Percentiles rank a stretch among this genome's conserved stretches.
Conservation (phyloP, 192 early-diverging fungal genomes). For the Lobosporangium transversale region DNA sequence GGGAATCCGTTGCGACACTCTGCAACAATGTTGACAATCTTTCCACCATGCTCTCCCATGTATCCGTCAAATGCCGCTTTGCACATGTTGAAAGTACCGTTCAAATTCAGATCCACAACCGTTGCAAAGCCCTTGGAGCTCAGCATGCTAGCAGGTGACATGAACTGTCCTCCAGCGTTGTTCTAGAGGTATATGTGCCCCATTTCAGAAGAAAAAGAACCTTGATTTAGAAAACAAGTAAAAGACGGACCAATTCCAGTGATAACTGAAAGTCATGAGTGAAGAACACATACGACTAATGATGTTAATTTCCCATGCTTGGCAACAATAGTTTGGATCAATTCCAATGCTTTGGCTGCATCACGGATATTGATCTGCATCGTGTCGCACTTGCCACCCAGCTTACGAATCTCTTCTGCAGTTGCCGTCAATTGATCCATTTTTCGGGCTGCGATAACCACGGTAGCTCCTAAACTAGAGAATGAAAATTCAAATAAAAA, state of each 20-base stretch:
- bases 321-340: slow-evolving; percentile 45
- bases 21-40: slow-evolving; percentile 61
- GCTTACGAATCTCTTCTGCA: slow-evolving; percentile 49
- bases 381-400: slow-evolving; percentile 45
- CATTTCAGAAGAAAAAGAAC: too few relatives aligned
- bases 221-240: too few relatives aligned
- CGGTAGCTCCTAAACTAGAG: slow-evolving; percentile 56
- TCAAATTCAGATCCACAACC: slow-evolving; percentile 63
- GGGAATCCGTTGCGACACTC: slow-evolving; percentile 58
- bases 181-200: slow-evolving; percentile 21
- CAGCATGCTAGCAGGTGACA: slow-evolving; percentile 49
- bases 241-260: too few relatives aligned
- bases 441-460: slow-evolving; percentile 60
- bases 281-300: slow-evolving; percentile 43
- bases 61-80: slow-evolving; percentile 56
- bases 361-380: slow-evolving; percentile 55
- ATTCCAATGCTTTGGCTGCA: slow-evolving; percentile 29
- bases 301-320: slow-evolving; percentile 48
- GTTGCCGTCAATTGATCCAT: slow-evolving; percentile 45
- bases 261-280: too few relatives aligned
- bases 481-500: not conserved
- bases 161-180: slow-evolving; percentile 51
- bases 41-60: slow-evolving; percentile 55
- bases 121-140: slow-evolving; percentile 48
- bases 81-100: slow-evolving; percentile 62